A percentile compares a stretch with the other conserved stretches of the same genome.
Conservation (phyloP, 805 yeast species). For the Candida khao-thaluensis region DNA sequence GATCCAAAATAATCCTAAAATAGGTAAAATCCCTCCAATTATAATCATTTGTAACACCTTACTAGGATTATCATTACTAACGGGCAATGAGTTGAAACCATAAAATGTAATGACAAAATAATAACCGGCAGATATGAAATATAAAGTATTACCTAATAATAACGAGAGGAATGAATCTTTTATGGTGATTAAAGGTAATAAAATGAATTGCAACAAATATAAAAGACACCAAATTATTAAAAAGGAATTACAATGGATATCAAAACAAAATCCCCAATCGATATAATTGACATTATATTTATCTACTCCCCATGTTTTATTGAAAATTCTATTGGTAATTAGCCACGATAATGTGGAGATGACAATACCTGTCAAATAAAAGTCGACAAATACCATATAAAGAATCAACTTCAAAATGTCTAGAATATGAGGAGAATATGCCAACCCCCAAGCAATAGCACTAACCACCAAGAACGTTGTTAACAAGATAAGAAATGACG, state of each 20-base stretch:
- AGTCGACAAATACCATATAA: slow-evolving; percentile 85
- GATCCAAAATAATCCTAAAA: slow-evolving; percentile 57
- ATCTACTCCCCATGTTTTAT: slow-evolving; percentile 28
- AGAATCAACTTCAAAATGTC: slow-evolving; percentile 66
- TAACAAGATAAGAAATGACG: slow-evolving; percentile 76
- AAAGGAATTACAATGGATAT: slow-evolving; percentile 90
- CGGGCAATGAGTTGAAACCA: slow-evolving; percentile 62
- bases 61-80: slow-evolving; percentile 40
- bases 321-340: slow-evolving; percentile 63
- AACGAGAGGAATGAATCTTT: slow-evolving; percentile 62
- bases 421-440: slow-evolving; percentile 63
- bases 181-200: slow-evolving; percentile 68
- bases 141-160: slow-evolving; percentile 74
- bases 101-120: slow-evolving; percentile 80
- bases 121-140: slow-evolving; percentile 69
- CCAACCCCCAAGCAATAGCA: slow-evolving; percentile 89
- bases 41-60: slow-evolving; percentile 50
- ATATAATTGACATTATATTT: slow-evolving; percentile 39
- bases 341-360: slow-evolving; percentile 76
- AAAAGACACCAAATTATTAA: slow-evolving; percentile 73
- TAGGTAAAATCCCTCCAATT: slow-evolving; percentile 64
- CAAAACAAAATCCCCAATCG: slow-evolving; percentile 96
- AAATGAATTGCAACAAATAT: slow-evolving; percentile 70
- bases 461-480: slow-evolving; percentile 65
- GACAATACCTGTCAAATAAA: slow-evolving; percentile 64